phyloP scores from a whole-genome alignment of 495 filamentous ascomycete species.

The Aspergillus sclerotioniger region DNA sequence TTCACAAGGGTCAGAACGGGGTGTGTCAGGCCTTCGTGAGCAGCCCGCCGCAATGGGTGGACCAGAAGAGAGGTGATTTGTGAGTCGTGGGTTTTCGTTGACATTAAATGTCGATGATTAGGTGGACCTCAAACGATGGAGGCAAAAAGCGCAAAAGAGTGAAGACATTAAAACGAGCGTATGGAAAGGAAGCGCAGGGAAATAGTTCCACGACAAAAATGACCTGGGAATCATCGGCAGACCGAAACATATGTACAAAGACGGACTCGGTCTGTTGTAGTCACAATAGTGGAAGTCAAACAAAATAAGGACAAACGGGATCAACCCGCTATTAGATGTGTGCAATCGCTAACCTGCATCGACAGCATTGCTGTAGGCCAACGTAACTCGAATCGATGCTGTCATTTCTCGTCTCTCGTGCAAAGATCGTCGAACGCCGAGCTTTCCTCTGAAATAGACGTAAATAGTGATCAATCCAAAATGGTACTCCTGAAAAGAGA shows the following conservation, averaged over 20 bases:
- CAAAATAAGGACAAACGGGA: constrained; percentile 20
- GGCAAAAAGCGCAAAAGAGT: background rate
- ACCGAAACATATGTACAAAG: constrained; percentile 19
- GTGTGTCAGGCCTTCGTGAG: background rate
- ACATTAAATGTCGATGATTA: background rate
- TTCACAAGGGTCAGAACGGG: no score
- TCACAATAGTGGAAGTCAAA: constrained; percentile 18
- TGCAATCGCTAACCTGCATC: constrained; percentile 14
- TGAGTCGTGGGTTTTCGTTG: background rate
- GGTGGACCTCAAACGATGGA: background rate
- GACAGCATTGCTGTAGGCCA: constrained; percentile 11
- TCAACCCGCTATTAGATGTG: constrained; percentile 26
- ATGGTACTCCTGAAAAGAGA: constrained; percentile 24
- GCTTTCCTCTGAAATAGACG: constrained; percentile 22
- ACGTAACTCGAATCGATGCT: constrained; percentile 24
- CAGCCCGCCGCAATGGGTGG: background rate
- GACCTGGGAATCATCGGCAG: constrained; percentile 12
- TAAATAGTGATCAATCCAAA: constrained; percentile 23
- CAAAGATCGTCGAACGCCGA: constrained; percentile 41
- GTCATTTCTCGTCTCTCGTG: constrained; percentile 41
- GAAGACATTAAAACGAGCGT: constrained; percentile 11
- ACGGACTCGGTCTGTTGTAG: background rate
- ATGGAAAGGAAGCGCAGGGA: constrained; percentile 5
- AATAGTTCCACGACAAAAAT: constrained; percentile 5
- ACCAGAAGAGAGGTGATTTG: background rate